Conservation (phyloP, 2,329 filamentous ascomycete species). For the Cladosporium sp. region DNA sequence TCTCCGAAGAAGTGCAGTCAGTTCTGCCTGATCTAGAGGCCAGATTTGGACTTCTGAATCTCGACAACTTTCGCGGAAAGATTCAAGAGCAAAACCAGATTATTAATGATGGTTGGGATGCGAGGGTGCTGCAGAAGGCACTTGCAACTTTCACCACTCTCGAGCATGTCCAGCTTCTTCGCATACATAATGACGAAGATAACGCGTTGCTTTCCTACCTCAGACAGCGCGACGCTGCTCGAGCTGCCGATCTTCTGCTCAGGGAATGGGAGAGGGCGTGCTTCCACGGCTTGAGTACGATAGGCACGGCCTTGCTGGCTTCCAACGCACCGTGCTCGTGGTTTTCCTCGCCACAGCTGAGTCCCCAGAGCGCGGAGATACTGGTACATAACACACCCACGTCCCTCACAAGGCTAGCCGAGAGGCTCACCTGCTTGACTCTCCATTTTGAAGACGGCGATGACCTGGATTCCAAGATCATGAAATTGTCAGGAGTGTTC, state of each 20-base stretch:
- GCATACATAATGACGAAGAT: constrained; percentile 57
- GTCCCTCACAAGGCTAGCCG: constrained; percentile 48
- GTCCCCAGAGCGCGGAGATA: constrained; percentile 53
- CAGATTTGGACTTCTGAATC: constrained; percentile 31
- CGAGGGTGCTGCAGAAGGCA: constrained; percentile 49
- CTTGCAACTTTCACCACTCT: constrained; percentile 55
- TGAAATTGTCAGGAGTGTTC: constrained; percentile 54
- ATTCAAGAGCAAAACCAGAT: constrained; percentile 49
- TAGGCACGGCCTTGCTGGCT: constrained; percentile 53
- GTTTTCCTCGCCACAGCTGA: constrained; percentile 60
- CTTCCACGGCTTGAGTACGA: constrained; percentile 55
- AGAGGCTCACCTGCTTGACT: constrained; percentile 57
- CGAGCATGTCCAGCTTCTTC: constrained; percentile 61
- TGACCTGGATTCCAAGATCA: constrained; percentile 55
- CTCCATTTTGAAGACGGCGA: constrained; percentile 57
- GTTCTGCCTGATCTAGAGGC: constrained; percentile 24
- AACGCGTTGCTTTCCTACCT: constrained; percentile 50
- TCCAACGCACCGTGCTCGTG: constrained; percentile 53
- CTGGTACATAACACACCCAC: constrained; percentile 45
- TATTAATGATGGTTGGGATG: constrained; percentile 48
- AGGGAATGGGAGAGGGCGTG: constrained; percentile 60
- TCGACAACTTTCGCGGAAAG: constrained; percentile 34
- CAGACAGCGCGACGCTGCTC: constrained; percentile 37
- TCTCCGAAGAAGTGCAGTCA: constrained; percentile 11
- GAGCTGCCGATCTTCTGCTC: constrained; percentile 42